phyloP scores from a whole-genome alignment of 208 protist species.

The Sergeia podlipaevii region DNA sequence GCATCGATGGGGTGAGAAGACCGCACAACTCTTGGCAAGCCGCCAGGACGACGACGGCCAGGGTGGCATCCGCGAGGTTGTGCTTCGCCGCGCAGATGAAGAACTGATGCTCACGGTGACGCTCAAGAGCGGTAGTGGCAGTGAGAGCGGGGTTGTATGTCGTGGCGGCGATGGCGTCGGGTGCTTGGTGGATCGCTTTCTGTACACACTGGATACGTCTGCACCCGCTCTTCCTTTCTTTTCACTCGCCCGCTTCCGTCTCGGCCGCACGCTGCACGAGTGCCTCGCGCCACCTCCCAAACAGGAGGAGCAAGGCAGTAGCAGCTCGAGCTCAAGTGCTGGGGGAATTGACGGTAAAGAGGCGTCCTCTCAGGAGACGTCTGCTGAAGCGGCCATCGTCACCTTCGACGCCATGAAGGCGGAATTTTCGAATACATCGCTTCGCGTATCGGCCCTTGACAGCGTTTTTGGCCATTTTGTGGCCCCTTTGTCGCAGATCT shows the following conservation, averaged over 20 bases:
- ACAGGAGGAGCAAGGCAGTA: background rate
- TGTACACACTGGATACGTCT: conserved; percentile 33
- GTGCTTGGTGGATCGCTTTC: conserved; percentile 24
- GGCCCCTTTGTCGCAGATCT: conserved; percentile 25
- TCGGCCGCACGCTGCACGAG: conserved; percentile 29
- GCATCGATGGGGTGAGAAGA: conserved; percentile 29
- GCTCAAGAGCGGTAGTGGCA: conserved; percentile 10
- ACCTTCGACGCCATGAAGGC: conserved; percentile 16
- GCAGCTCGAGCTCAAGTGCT: background rate
- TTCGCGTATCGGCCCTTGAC: conserved; percentile 1
- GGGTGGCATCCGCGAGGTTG: conserved; percentile 32
- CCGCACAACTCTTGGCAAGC: conserved; percentile 23
- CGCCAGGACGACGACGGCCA: no score
- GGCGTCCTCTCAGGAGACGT: no score
- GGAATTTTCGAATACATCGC: background rate
- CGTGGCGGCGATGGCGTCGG: background rate
- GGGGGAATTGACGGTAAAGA: background rate
- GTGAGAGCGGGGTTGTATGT: background rate
- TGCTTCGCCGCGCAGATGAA: conserved; percentile 45
- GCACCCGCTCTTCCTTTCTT: conserved; percentile 48
- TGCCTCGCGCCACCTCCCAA: conserved; percentile 5
- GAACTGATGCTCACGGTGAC: conserved; percentile 38
- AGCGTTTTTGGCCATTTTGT: conserved; percentile 18
- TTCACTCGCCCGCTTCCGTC: conserved; percentile 39
- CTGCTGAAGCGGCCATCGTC: conserved; percentile 3